Evolutionary conservation across 129 eudicot genomes (phyloP), one percentile per base, ranked within the genome.

Genomic region (Logfia minima): DNA sequence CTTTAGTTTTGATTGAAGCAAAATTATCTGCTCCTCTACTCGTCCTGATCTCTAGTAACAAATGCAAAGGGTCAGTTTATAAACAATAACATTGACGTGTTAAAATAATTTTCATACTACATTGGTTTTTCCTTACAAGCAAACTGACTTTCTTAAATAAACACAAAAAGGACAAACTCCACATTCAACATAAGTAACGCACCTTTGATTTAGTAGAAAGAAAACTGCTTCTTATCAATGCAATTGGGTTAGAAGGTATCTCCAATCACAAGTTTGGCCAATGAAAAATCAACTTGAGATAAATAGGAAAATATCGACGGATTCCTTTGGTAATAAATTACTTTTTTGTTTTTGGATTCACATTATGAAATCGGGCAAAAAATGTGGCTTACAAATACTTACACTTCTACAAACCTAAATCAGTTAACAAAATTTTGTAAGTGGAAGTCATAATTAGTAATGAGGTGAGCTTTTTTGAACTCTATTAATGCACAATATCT

Each of bases 131-230:
- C 22, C 24, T 14, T 28, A 65, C 21, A 65, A 31, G 31, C 37
- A 31, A 65, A 31, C 1, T 0, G 17, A 13, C 53, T 11, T 45
- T 45, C 45, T 11, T 10, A 11, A 2, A 45, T 45, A 10, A 41
- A 10, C 53, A 45, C 53, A 10, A 45, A 11, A 6, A 5, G 8
- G 19, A 64, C 4, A 18, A 45, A 45, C 53, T 10, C 53, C 4
- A 11, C 17, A 45, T 45, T 10, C 2, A 11, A 13, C 53, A 13
- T 45, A 45, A 10, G 53, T 45, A n/a, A 73, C 59, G 19, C 78
- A 91, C 99, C 99, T 94, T 94, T 70, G 97, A 83, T 55, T 86
- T 85, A 52, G 93, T 79, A 19, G 99, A 91, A 74, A 94, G 93
- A 83, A 94, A 83, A 86, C 77, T 87, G 87, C 99, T 94, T 83